phyloP scores from a whole-genome alignment of 2,329 filamentous ascomycete genomes.

The Diaporthe nobilis region DNA sequence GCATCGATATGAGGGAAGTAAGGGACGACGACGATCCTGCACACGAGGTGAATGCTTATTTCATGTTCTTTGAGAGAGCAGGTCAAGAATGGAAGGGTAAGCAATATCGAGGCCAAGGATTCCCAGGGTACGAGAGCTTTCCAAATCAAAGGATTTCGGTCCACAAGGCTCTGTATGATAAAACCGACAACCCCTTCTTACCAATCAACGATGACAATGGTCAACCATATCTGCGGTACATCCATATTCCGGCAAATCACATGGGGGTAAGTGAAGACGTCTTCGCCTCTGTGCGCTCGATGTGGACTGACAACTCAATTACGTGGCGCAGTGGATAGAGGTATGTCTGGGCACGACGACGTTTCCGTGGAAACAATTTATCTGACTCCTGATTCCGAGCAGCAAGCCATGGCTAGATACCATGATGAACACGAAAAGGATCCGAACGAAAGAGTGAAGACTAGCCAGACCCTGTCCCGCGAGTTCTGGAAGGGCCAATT shows the following conservation, averaged over 20 bases:
- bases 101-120: no score
- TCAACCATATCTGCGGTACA: neutral
- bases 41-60: neutral
- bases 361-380: no score
- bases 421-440: no score
- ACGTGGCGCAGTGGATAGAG: conserved; percentile 37
- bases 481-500: conserved; percentile 34
- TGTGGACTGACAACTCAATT: no score
- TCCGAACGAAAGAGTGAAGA: no score
- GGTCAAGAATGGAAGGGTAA: neutral
- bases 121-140: neutral
- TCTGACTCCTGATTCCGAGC: no score
- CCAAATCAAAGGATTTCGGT: conserved; percentile 12
- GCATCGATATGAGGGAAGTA: neutral
- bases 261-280: conserved; percentile 12
- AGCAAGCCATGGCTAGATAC: conserved; percentile 31
- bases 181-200: neutral
- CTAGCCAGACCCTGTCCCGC: conserved; percentile 1
- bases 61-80: conserved; percentile 20
- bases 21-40: neutral
- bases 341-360: no score
- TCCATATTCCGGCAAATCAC: conserved; percentile 33
- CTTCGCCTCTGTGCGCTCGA: no score
- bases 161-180: neutral
- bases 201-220: neutral